Evolutionary conservation across 805 yeast genomes (phyloP).

Genomic region (Cyberlindnera mrakii): DNA sequence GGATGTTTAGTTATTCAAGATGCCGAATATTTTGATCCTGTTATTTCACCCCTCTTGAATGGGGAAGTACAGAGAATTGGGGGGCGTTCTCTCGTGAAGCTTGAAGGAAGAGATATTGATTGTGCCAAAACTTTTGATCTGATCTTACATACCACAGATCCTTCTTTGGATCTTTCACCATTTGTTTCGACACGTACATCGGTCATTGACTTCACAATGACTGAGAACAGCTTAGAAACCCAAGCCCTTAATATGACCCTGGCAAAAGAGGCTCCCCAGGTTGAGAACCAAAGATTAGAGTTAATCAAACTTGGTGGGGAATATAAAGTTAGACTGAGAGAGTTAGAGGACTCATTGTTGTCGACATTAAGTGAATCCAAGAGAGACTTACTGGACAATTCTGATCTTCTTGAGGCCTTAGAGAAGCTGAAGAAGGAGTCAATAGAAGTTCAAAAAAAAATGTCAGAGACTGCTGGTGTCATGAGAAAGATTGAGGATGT

Average conservation of each 20-base stretch:
- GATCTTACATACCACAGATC: conserved; percentile 55
- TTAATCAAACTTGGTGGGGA: conserved; percentile 52
- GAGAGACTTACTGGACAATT: conserved; percentile 65
- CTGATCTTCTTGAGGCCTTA: conserved; percentile 49
- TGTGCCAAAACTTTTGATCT: conserved; percentile 58
- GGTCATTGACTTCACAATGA: conserved; percentile 65
- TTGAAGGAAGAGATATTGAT: conserved; percentile 65
- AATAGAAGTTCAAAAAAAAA: conserved; percentile 41
- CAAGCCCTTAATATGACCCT: conserved; percentile 57
- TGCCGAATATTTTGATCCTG: conserved; percentile 77
- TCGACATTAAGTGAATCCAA: conserved; percentile 48
- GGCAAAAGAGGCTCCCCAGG: conserved; percentile 53
- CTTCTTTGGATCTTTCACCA: conserved; percentile 39
- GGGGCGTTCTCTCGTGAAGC: conserved; percentile 54
- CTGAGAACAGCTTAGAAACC: conserved; percentile 57
- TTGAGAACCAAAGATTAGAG: conserved; percentile 51
- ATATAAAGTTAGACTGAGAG: conserved; percentile 46
- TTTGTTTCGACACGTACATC: conserved; percentile 59
- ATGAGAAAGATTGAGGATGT: conserved; percentile 48
- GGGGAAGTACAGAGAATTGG: conserved; percentile 60
- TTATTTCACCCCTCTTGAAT: conserved; percentile 55
- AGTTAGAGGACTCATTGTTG: conserved; percentile 55
- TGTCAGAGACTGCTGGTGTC: conserved; percentile 47
- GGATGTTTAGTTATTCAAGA: conserved; percentile 66
- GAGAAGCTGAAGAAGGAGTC: conserved; percentile 65